Base-by-base conservation (phyloP, 805 yeast species). In the Yueomyces sp. region DNA sequence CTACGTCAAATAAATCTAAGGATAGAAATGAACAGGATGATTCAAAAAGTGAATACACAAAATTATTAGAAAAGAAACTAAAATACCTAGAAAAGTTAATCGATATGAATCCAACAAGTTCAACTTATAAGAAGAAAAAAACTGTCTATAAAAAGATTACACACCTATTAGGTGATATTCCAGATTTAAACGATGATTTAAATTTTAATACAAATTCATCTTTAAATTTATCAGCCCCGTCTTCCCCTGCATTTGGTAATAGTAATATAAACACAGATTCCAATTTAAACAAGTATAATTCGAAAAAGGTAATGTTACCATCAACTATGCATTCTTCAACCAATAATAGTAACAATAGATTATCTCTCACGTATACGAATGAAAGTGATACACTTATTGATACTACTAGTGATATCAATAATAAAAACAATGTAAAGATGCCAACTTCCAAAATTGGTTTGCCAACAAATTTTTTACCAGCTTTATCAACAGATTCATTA, bases 31-130 rank as follows among this genome's bases (percentile, higher is more conserved):
- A 26, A 61, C 4, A 66, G 62, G 48, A 59, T 64, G 9, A 70
- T 69, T 9, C 58, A 4, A 76, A 75, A 52, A 77, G 76, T 50
- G 80, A 75, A 34, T 78, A 79, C 52, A 77, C 82, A 0, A 45
- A 65, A 12, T 66, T 75, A 54, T 53, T 79, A 44, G 85, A 79
- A 50, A 72, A 70, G 45, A 73, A 73, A 52, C 67, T 79, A 34
- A 67, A 67, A 43, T 70, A 66, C 43, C 52, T 79, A 40, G 82
- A 79, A 49, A 68, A 65, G 38, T 45, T 73, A 30, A 52, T 76
- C 30, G 59, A 48, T 28, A 42, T 60, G 34, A 44, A 51, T 3
- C 56, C 57, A 28, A 52, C 48, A 37, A 56, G 59, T 6, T 45
- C 47, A 19, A 48, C 57, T 6, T 59, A 53, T 29, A 59, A 57